Percentiles rank a stretch among this genome's conserved stretches.
Conservation (phyloP, 164 flowering plant genomes). For the Umbilicus rupestris region DNA sequence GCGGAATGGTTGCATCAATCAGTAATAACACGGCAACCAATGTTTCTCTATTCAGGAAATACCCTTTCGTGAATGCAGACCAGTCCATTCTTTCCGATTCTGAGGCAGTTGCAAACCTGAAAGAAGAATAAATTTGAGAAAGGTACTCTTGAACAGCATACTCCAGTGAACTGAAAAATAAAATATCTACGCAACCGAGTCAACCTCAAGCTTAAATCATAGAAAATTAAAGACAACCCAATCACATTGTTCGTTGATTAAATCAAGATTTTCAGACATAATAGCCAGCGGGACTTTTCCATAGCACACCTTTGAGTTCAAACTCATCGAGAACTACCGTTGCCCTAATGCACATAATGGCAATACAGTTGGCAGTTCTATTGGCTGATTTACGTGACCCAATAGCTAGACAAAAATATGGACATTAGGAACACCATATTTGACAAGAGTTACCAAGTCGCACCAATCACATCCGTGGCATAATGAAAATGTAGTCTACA, state of each 20-base stretch:
- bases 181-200: no score
- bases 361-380: no score
- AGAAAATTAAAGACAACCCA: not conserved
- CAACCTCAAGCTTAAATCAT: not conserved
- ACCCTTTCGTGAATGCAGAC: constrained; percentile 89
- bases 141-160: not conserved
- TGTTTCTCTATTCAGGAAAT: constrained; percentile 70
- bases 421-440: no score
- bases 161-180: not conserved
- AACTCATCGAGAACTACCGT: not conserved
- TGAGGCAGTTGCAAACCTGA: constrained; percentile 85
- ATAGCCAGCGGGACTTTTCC: not conserved
- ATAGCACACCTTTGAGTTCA: not conserved
- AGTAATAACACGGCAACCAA: constrained; percentile 76
- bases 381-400: no score
- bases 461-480: not conserved
- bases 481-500: not conserved
- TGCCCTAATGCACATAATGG: not conserved
- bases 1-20: constrained; percentile 86
- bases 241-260: not conserved
- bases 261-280: not conserved
- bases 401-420: no score
- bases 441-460: not conserved
- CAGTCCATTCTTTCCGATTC: constrained; percentile 80
- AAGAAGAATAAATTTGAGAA: constrained; percentile 1